A percentile compares a stretch with the other conserved stretches of the same genome.
Conservation (phyloP, 2,329 filamentous ascomycete species). For the Penicillium sp. region DNA sequence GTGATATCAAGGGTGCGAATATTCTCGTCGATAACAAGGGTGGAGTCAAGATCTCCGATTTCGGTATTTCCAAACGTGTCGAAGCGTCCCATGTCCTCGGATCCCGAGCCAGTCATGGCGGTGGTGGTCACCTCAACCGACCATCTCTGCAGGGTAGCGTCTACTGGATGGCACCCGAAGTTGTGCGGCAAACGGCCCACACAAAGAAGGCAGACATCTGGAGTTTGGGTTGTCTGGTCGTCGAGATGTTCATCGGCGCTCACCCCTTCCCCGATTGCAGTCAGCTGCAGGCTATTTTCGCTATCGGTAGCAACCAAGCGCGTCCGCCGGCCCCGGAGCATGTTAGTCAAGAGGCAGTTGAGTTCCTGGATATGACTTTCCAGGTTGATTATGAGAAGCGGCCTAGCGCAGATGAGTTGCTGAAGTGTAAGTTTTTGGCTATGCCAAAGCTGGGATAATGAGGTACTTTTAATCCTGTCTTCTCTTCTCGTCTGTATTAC, state of each 20-base stretch:
- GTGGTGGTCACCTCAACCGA: constrained; percentile 49
- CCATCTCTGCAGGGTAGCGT: constrained; percentile 92
- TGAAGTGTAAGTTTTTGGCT: constrained; percentile 78
- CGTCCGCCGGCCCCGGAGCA: constrained; percentile 85
- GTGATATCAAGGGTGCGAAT: constrained; percentile 98
- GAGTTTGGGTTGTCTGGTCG: constrained; percentile 93
- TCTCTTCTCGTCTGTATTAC: constrained; percentile 14
- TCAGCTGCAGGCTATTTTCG: constrained; percentile 97
- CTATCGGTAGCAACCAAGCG: constrained; percentile 86
- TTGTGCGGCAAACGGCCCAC: constrained; percentile 96
- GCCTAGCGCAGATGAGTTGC: constrained; percentile 86
- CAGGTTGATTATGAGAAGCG: constrained; percentile 92
- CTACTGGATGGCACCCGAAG: constrained; percentile 99
- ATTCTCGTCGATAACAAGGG: constrained; percentile 99
- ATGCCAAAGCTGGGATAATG: constrained; percentile 41
- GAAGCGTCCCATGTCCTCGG: constrained; percentile 81
- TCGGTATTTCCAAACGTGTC: constrained; percentile 97
- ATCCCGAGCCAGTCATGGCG: constrained; percentile 40
- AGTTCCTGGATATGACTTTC: constrained; percentile 86
- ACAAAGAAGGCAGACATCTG: constrained; percentile 98
- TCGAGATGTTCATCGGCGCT: constrained; percentile 98
- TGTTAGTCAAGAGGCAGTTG: constrained; percentile 78
- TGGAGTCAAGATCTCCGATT: constrained; percentile 98
- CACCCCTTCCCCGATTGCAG: constrained; percentile 97
- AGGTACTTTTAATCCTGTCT: not conserved